phyloP scores from a whole-genome alignment of 2,329 filamentous ascomycete genomes.

The Corynespora cassiicola region DNA sequence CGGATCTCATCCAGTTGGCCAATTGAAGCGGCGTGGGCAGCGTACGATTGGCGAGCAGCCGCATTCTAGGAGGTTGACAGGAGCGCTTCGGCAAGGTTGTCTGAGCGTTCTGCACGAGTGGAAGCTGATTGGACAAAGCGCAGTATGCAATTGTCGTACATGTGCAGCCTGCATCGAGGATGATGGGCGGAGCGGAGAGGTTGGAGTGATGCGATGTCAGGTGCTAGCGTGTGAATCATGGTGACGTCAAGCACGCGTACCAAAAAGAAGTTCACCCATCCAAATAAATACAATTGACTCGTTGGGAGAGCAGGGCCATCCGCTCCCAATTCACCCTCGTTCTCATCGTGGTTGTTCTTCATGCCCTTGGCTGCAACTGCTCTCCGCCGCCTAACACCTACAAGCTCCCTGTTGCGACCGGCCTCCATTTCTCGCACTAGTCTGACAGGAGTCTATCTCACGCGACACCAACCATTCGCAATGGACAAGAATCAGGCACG shows the following conservation, averaged over 20 bases:
- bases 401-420: constrained; percentile 7
- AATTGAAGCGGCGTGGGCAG: too few species aligned
- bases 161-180: too few species aligned
- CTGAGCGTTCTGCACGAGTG: too few species aligned
- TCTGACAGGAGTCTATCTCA: constrained; percentile 20
- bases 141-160: too few species aligned
- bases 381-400: constrained; percentile 27
- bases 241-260: constrained; percentile 34
- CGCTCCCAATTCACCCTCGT: too few species aligned
- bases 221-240: constrained; percentile 27
- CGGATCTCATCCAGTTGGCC: too few species aligned
- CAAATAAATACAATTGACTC: neutral
- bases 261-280: constrained; percentile 17
- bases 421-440: too few species aligned
- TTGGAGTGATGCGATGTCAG: constrained; percentile 16
- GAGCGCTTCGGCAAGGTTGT: too few species aligned
- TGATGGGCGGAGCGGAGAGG: constrained; percentile 3
- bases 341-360: constrained; percentile 9
- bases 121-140: too few species aligned
- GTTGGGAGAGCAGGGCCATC: too few species aligned
- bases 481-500: constrained; percentile 46
- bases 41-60: too few species aligned
- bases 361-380: constrained; percentile 31
- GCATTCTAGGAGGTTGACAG: too few species aligned
- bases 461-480: constrained; percentile 25